Evolutionary conservation across 2,329 filamentous ascomycete species (phyloP).

Genomic region (Colletotrichum sp.): DNA sequence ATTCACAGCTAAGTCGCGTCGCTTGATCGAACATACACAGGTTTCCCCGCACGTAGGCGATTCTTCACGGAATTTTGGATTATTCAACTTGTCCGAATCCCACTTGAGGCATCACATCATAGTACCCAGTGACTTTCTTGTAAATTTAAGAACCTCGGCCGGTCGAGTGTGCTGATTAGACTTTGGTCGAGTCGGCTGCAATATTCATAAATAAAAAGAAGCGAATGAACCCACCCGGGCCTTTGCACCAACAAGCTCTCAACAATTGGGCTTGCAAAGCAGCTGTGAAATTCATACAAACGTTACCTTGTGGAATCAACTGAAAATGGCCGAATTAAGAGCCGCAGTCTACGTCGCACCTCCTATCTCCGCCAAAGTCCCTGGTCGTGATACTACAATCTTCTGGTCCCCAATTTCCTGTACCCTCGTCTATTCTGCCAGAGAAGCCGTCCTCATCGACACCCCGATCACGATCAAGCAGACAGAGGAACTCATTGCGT

Average conservation of each 20-base stretch:
- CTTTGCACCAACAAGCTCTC: background rate
- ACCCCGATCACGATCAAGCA: background rate
- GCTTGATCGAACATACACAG: background rate
- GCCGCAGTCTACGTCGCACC: background rate
- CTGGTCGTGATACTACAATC: background rate
- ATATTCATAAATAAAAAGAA: background rate
- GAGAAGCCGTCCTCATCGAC: background rate
- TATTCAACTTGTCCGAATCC: background rate
- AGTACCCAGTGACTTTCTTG: background rate
- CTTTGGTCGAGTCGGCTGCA: background rate
- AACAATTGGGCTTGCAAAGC: background rate
- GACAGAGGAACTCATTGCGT: background rate
- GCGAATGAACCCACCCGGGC: background rate
- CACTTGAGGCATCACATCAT: background rate
- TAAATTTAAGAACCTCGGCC: background rate
- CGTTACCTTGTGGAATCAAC: background rate
- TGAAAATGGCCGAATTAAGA: background rate
- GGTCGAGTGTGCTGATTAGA: no score
- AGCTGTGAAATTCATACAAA: background rate
- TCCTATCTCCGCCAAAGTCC: background rate
- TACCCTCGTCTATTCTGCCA: background rate
- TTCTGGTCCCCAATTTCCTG: background rate
- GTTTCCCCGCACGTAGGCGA: background rate
- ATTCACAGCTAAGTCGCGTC: fast-evolving
- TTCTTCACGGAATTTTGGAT: background rate